Evolutionary conservation across 768 basidiomycete species (phyloP).

Genomic region (Amanita rubescens): DNA sequence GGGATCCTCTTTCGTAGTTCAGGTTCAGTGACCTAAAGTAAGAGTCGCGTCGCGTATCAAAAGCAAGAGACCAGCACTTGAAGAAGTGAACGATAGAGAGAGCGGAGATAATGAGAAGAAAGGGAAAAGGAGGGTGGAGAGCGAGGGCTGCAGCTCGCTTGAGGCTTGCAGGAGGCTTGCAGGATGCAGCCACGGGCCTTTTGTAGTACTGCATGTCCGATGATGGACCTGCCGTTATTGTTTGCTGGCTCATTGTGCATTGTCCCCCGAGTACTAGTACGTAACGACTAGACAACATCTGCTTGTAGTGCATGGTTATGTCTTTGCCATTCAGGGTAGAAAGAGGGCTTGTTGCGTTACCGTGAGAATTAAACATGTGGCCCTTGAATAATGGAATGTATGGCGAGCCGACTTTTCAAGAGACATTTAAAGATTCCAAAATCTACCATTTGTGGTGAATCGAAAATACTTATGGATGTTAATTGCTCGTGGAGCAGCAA

Average conservation of each 20-base stretch:
- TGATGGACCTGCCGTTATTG: neutral
- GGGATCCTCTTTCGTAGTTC: neutral
- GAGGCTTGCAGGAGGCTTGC: conserved; percentile 2
- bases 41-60: neutral
- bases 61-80: conserved; percentile 7
- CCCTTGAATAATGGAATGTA: too few species aligned
- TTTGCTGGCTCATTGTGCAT: neutral
- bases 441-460: too few species aligned
- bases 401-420: too few species aligned
- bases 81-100: neutral
- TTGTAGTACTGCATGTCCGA: neutral
- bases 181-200: neutral
- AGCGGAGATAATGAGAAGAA: neutral
- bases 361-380: too few species aligned
- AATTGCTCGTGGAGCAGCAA: neutral
- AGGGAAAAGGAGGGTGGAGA: neutral
- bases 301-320: too few species aligned
- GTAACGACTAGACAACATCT: neutral
- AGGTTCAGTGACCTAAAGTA: too few species aligned
- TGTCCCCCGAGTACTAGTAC: neutral
- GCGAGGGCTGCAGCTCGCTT: neutral
- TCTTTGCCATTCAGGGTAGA: too few species aligned
- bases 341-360: too few species aligned
- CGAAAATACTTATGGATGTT: too few species aligned
- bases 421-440: too few species aligned